phyloP scores from a whole-genome alignment of 176 grass and related monocot species.

The Saccharum spontaneum region DNA sequence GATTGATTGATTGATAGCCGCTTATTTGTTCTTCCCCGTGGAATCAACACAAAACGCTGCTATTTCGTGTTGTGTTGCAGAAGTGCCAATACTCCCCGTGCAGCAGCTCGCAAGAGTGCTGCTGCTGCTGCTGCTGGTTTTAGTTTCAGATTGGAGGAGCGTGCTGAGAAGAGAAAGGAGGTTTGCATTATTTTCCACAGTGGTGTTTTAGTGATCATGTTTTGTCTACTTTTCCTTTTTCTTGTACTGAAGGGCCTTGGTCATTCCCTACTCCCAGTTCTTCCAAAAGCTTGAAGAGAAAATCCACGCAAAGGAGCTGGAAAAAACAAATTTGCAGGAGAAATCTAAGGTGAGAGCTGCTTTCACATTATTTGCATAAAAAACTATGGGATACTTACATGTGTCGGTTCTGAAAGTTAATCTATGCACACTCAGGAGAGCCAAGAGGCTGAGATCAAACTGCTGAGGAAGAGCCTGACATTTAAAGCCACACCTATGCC shows the following conservation, averaged over 20 bases:
- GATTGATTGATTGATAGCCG: slow-evolving; percentile 9
- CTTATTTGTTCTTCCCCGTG: slow-evolving; percentile 19
- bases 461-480: slow-evolving; percentile 90
- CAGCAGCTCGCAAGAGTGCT: slow-evolving; percentile 50
- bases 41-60: background rate
- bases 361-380: slow-evolving; percentile 27
- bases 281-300: slow-evolving; percentile 94
- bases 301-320: slow-evolving; percentile 81
- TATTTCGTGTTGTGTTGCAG: slow-evolving; percentile 35
- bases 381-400: slow-evolving; percentile 18
- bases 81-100: slow-evolving; percentile 55
- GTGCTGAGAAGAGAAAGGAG: slow-evolving; percentile 98
- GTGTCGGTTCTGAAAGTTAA: slow-evolving; percentile 25
- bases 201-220: background rate
- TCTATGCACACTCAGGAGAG: slow-evolving; percentile 67
- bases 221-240: background rate
- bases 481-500: slow-evolving; percentile 96
- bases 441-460: slow-evolving; percentile 95
- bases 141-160: slow-evolving; percentile 81
- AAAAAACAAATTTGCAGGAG: slow-evolving; percentile 82
- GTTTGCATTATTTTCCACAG: slow-evolving; percentile 31
- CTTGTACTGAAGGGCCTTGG: background rate
- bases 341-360: slow-evolving; percentile 74
- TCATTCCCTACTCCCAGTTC: slow-evolving; percentile 53
- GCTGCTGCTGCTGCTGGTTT: slow-evolving; percentile 47